Evolutionary conservation across 352 stramenopile genomes (phyloP), one percentile per base, ranked within the genome.

Genomic region (Phytophthora uliginosa): DNA sequence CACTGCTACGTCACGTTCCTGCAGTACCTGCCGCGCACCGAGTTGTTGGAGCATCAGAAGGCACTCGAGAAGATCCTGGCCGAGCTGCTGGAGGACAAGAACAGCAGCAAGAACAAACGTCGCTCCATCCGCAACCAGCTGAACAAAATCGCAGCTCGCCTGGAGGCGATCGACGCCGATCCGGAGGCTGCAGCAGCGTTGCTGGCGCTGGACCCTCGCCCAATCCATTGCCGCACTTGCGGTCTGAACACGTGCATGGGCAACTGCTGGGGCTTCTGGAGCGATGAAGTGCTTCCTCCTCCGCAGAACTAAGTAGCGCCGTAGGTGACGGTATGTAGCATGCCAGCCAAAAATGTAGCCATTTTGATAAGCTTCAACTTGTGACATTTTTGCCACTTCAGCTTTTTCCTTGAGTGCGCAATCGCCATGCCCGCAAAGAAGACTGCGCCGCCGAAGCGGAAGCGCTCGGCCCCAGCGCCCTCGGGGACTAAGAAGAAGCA

Each of bases 221-320:
- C 81, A 31, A 86, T 91, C 58, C 85, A 93, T 69, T 93, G 85
- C 59, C 85, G 85, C 47, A 93, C 85, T 7, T 93, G 85, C 45
- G 85, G 85, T 48, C 64, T 78, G 5, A 47, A 69, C 17, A 71
- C 69, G 36, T 93, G 85, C 71, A 79, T 82, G 59, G 85, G 85
- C 67, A 93, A 90, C 26, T 93, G 85, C 72, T 93, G 85, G 85
- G 85, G 85, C 12, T 93, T 93, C 61, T 93, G 85, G 85, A 93
- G 83, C 61, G 85, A 93, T 53, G 66, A 82, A 68, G 50, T 79
- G 53, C 54, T 80, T 58, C 51, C 66, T 53, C 40, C 63, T 63
- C 63, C 63, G 2, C 53, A 74, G 34, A 74, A 74, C 56, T 72
- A 66, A 52, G 7, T 13, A 33, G 17, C 8, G 28, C 28, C 38